Conservation (phyloP, 306 rosid genomes). For the Rubus parviflorus region DNA sequence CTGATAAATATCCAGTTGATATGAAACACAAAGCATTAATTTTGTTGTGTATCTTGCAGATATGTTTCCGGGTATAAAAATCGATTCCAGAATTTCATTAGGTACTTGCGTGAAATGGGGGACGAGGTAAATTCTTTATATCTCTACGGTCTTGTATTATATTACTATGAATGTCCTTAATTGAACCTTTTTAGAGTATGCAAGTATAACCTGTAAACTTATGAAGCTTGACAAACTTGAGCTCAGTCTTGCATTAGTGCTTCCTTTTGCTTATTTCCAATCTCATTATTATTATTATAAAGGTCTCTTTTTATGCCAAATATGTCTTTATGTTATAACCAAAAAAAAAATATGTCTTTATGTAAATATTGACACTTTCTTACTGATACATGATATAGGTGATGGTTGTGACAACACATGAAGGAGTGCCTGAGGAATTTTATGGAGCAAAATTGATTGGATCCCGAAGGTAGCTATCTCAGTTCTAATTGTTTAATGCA, state of each 20-base stretch:
- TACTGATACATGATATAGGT: conserved; percentile 49
- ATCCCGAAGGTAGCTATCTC: conserved; percentile 63
- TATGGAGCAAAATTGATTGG: conserved; percentile 90
- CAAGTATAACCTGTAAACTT: background rate
- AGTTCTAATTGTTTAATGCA: conserved; percentile 10
- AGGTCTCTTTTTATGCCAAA: background rate
- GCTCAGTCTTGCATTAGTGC: conserved; percentile 16
- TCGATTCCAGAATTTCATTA: conserved; percentile 61
- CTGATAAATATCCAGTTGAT: background rate
- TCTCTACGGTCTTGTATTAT: background rate
- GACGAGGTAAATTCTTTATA: conserved; percentile 47
- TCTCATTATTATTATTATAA: background rate
- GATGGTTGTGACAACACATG: conserved; percentile 96
- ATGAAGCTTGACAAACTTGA: conserved; percentile 3
- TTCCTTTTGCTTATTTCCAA: background rate
- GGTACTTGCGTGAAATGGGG: conserved; percentile 62
- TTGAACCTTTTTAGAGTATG: background rate
- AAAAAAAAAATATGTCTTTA: background rate
- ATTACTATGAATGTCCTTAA: background rate
- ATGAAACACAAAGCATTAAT: background rate
- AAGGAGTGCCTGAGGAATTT: conserved; percentile 92
- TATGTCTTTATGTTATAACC: background rate
- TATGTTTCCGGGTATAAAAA: conserved; percentile 63
- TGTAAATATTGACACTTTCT: conserved; percentile 21
- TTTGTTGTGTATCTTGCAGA: conserved; percentile 33